Percentiles rank a stretch among this genome's conserved stretches.
These are phyloP conservation scores for Talaromyces amestolkiae DNA, from an alignment of 2,329 filamentous ascomycete species.

Conservation along the genomic window DNA sequence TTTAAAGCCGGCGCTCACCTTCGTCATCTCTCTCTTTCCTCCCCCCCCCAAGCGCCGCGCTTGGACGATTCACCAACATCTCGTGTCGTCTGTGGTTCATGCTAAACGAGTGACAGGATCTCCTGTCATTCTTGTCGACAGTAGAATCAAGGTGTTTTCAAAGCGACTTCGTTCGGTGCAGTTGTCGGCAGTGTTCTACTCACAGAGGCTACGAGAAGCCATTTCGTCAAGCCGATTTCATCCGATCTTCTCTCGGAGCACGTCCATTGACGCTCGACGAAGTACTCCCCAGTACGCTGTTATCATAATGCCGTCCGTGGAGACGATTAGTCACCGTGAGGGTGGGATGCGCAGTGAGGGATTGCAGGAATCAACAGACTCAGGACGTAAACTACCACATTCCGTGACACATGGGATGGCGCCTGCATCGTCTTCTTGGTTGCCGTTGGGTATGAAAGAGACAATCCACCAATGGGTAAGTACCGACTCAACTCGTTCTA, in stretches of 20 bases:
- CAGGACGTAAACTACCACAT: slow-evolving; percentile 17
- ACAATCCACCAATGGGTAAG: slow-evolving; percentile 87
- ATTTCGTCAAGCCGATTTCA: neutral
- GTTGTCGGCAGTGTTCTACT: slow-evolving; percentile 1
- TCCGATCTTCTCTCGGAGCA: slow-evolving; percentile 2
- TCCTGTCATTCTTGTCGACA: slow-evolving; percentile 15
- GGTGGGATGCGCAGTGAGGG: slow-evolving; percentile 28
- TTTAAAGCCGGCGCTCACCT: neutral
- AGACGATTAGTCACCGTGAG: slow-evolving; percentile 34
- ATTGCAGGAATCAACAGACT: slow-evolving; percentile 23
- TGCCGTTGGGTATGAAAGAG: slow-evolving; percentile 88
- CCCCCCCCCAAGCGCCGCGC: neutral
- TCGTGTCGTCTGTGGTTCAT: neutral
- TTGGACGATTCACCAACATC: neutral
- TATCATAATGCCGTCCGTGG: slow-evolving; percentile 35
- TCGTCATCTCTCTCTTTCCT: neutral
- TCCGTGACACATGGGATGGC: slow-evolving; percentile 16
- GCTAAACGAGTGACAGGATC: slow-evolving; percentile 15
- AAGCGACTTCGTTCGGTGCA: neutral
- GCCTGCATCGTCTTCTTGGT: slow-evolving; percentile 53
- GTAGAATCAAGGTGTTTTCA: slow-evolving; percentile 15
- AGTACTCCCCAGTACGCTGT: slow-evolving; percentile 23
- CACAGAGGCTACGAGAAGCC: neutral
- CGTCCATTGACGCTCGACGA: neutral
- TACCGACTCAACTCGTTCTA: slow-evolving; percentile 23